phyloP scores from a whole-genome alignment of 352 stramenopile species.

The Pythium plurisporium region DNA sequence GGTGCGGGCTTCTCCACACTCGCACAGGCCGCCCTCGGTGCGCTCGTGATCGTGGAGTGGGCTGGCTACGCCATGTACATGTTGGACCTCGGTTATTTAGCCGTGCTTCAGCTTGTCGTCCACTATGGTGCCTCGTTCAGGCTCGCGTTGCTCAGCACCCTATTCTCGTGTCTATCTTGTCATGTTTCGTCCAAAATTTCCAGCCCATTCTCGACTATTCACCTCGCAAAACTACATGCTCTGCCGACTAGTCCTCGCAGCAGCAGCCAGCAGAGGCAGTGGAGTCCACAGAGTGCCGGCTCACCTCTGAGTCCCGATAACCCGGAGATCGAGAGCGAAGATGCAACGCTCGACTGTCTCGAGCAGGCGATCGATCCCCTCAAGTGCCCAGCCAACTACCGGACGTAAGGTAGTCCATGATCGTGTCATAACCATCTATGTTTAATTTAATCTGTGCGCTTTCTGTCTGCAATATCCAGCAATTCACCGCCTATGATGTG shows the following conservation, averaged over 20 bases:
- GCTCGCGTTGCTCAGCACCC: slow-evolving; percentile 24
- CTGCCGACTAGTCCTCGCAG: slow-evolving; percentile 15
- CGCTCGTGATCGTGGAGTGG: slow-evolving; percentile 43
- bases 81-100: slow-evolving; percentile 34
- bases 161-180: slow-evolving; percentile 3
- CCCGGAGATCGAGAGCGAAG: slow-evolving; percentile 11
- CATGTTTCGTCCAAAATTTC: slow-evolving; percentile 15
- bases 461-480: too few species aligned
- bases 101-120: slow-evolving; percentile 34
- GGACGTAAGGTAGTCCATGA: slow-evolving; percentile 42
- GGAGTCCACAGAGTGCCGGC: slow-evolving; percentile 9
- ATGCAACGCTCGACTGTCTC: slow-evolving; percentile 17
- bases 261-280: background rate
- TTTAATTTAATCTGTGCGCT: too few species aligned
- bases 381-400: slow-evolving; percentile 52
- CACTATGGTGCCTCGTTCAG: slow-evolving; percentile 41
- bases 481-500: too few species aligned
- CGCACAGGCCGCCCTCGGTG: slow-evolving; percentile 28
- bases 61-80: slow-evolving; percentile 50
- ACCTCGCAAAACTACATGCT: slow-evolving; percentile 13
- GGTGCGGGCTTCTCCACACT: slow-evolving; percentile 30
- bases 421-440: too few species aligned
- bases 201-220: background rate
- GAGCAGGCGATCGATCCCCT: slow-evolving; percentile 34
- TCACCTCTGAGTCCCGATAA: background rate